phyloP scores from a whole-genome alignment of 192 early-diverging fungal species.

The Podila minutissima region DNA sequence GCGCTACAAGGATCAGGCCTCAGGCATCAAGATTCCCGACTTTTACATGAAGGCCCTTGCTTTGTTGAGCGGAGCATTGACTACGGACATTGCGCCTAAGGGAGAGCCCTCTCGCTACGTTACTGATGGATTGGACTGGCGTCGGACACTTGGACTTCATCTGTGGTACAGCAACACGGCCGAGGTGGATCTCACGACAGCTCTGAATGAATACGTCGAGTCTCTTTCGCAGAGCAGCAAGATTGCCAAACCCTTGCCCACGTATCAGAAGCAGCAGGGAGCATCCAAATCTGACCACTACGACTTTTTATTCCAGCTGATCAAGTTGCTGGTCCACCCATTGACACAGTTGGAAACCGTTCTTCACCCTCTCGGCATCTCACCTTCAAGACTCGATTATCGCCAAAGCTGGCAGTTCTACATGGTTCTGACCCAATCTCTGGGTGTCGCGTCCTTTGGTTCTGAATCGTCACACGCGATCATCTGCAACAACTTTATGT shows the following conservation, averaged over 20 bases:
- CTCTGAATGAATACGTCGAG: constrained; percentile 33
- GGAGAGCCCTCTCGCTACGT: constrained; percentile 24
- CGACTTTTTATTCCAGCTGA: constrained; percentile 81
- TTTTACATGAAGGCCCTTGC: constrained; percentile 61
- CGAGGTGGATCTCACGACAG: constrained; percentile 44
- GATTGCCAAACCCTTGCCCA: constrained; percentile 49
- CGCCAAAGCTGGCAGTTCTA: constrained; percentile 77
- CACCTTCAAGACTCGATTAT: constrained; percentile 68
- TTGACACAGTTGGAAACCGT: constrained; percentile 65
- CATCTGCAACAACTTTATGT: constrained; percentile 69
- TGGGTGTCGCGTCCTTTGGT: constrained; percentile 10
- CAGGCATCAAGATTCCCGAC: constrained; percentile 46
- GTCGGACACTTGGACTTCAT: constrained; percentile 66
- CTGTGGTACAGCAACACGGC: constrained; percentile 68
- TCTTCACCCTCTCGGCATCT: constrained; percentile 67
- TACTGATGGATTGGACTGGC: constrained; percentile 70
- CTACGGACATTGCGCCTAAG: constrained; percentile 24
- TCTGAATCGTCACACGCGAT: constrained; percentile 52
- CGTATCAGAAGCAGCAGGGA: constrained; percentile 28
- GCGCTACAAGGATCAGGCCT: constrained; percentile 35
- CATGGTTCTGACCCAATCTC: constrained; percentile 28
- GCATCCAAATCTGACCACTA: constrained; percentile 6
- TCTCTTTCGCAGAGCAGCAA: constrained; percentile 17
- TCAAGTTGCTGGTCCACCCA: constrained; percentile 66
- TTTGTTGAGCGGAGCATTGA: constrained; percentile 60